Evolutionary conservation across 2,329 filamentous ascomycete species (phyloP).

Genomic region (Exophiala calicioides): DNA sequence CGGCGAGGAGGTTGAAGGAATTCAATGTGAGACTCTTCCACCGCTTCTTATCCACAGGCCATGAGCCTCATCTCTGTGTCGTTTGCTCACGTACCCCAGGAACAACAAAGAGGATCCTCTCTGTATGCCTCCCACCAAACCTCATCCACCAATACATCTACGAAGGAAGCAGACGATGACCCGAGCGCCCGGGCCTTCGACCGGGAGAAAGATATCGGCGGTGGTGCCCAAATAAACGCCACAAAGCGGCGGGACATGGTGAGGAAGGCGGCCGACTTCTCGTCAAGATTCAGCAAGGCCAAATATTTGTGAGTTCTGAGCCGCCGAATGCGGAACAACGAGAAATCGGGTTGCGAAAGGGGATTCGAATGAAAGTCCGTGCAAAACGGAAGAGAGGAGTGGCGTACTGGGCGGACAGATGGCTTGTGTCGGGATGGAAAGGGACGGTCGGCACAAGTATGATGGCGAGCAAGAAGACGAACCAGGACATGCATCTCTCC

Average conservation of each 20-base stretch:
- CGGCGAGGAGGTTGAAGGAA: constrained; percentile 55
- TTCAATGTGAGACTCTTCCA: constrained; percentile 56
- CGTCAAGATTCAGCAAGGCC: constrained; percentile 76
- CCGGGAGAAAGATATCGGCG: constrained; percentile 87
- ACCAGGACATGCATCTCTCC: too few species aligned
- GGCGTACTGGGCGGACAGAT: too few species aligned
- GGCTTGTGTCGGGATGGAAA: too few species aligned
- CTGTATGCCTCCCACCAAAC: constrained; percentile 59
- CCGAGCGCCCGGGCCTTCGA: constrained; percentile 88
- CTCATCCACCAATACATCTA: constrained; percentile 37
- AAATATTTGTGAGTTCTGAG: constrained; percentile 52
- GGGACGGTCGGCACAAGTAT: too few species aligned
- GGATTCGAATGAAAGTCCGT: too few species aligned
- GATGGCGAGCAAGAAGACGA: too few species aligned
- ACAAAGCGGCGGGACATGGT: constrained; percentile 77
- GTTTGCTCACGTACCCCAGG: constrained; percentile 34
- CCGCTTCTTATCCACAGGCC: neutral
- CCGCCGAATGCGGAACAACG: too few species aligned
- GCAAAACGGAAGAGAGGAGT: too few species aligned
- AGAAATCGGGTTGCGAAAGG: too few species aligned
- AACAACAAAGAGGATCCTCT: constrained; percentile 58
- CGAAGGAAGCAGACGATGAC: constrained; percentile 72
- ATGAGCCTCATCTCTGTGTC: neutral
- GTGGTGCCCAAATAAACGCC: constrained; percentile 69
- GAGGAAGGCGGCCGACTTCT: constrained; percentile 77